A percentile compares a stretch with the other conserved stretches of the same genome.
phyloP scores from a whole-genome alignment of 192 early-diverging fungal genomes.

The Helicostylum pulchrum region DNA sequence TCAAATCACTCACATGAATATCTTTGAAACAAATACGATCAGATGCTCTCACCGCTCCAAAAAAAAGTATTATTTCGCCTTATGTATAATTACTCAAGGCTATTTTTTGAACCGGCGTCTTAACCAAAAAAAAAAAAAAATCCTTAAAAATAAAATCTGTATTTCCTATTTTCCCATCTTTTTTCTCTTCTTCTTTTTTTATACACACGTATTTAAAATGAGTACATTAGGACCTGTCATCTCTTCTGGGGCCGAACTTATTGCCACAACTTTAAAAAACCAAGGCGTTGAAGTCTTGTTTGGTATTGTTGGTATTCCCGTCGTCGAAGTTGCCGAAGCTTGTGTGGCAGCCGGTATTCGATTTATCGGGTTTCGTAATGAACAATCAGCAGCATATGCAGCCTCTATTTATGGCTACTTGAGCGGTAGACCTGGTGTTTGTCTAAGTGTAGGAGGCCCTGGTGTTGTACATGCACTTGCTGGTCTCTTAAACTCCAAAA shows the following conservation, averaged over 20 bases:
- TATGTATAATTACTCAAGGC: no score
- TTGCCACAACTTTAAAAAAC: constrained; percentile 54
- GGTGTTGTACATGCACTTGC: constrained; percentile 72
- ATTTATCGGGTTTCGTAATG: constrained; percentile 73
- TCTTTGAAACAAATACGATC: no score
- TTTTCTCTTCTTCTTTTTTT: not conserved
- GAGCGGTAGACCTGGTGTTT: constrained; percentile 60
- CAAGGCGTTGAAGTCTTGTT: constrained; percentile 64
- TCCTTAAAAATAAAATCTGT: not conserved
- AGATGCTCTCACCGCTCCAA: no score
- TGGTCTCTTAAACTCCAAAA: constrained; percentile 65
- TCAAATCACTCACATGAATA: no score
- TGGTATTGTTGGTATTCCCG: constrained; percentile 77
- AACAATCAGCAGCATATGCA: constrained; percentile 73
- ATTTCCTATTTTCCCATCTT: constrained; percentile 13
- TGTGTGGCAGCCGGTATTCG: constrained; percentile 61
- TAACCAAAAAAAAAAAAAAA: not conserved
- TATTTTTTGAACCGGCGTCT: not conserved
- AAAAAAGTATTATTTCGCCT: no score
- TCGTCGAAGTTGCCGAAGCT: constrained; percentile 74
- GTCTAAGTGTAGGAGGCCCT: constrained; percentile 67
- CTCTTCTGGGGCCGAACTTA: constrained; percentile 52
- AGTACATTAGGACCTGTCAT: constrained; percentile 4
- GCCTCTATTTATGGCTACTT: constrained; percentile 62
- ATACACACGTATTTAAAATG: not conserved